Evolutionary conservation across 2,329 filamentous ascomycete genomes (phyloP).

Genomic region (Tolypocladium cylindrosporum): DNA sequence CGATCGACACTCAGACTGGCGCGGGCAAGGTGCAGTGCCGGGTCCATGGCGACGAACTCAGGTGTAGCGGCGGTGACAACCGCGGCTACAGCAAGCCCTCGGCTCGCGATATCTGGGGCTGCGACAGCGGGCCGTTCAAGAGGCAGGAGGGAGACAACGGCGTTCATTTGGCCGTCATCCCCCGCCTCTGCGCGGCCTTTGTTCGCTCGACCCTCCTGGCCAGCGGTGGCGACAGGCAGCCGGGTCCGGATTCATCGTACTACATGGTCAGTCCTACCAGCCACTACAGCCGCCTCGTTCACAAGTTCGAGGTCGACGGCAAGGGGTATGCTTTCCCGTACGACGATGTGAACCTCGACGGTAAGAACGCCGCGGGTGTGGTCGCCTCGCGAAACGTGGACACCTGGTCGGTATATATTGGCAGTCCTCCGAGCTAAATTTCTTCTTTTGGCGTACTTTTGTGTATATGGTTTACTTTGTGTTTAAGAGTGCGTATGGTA

Average conservation of each 20-base stretch:
- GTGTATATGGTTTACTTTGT: too few species aligned
- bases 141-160: constrained; percentile 25
- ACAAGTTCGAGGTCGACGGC: constrained; percentile 47
- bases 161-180: constrained; percentile 31
- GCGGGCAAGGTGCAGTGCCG: constrained; percentile 29
- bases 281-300: constrained; percentile 52
- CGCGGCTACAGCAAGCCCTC: constrained; percentile 31
- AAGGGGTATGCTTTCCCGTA: constrained; percentile 58
- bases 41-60: constrained; percentile 22
- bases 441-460: too few species aligned
- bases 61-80: constrained; percentile 27
- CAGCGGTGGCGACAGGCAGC: constrained; percentile 35
- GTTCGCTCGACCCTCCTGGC: constrained; percentile 34
- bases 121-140: constrained; percentile 37
- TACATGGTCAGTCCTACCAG: constrained; percentile 34
- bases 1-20: constrained; percentile 31
- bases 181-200: constrained; percentile 42
- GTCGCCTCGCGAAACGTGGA: constrained; percentile 15
- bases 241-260: constrained; percentile 28
- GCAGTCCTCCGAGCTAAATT: constrained; percentile 6
- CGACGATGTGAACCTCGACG: constrained; percentile 54
- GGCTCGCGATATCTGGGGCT: constrained; percentile 38
- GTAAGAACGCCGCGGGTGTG: constrained; percentile 37
- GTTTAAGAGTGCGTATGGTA: too few species aligned
- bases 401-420: constrained; percentile 19